A percentile compares a stretch with the other conserved stretches of the same genome.
Evolutionary conservation across 495 filamentous ascomycete species (phyloP).

Genomic region (Astrothelium subdiscretum): DNA sequence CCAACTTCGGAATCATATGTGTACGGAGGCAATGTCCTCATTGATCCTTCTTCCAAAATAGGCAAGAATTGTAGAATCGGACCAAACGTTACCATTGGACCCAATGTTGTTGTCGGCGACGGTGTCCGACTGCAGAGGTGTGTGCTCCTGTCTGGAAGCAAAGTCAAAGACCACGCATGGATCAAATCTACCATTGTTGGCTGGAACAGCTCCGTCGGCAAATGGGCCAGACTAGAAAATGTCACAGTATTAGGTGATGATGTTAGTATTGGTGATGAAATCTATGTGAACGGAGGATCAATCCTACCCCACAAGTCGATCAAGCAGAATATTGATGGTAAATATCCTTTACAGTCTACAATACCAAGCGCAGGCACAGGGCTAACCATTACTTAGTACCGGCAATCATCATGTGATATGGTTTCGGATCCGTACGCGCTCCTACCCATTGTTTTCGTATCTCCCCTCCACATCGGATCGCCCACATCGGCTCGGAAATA

Average conservation of each 20-base stretch:
- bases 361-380: background rate
- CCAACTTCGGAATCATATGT: slow-evolving; percentile 68
- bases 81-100: slow-evolving; percentile 93
- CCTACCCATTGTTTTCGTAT: background rate
- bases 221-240: slow-evolving; percentile 95
- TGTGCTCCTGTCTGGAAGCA: slow-evolving; percentile 77
- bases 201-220: slow-evolving; percentile 94
- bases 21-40: slow-evolving; percentile 90
- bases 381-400: background rate
- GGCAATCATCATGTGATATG: background rate
- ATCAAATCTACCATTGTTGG: slow-evolving; percentile 98
- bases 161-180: slow-evolving; percentile 98
- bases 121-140: slow-evolving; percentile 91
- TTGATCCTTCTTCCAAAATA: slow-evolving; percentile 91
- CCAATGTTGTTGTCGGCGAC: slow-evolving; percentile 88
- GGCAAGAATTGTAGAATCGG: slow-evolving; percentile 98
- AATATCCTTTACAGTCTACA: slow-evolving; percentile 18
- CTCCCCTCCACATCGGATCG: background rate
- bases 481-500: background rate
- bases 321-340: slow-evolving; percentile 93
- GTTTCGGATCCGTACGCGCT: background rate
- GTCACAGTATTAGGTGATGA: slow-evolving; percentile 96
- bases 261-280: slow-evolving; percentile 96
- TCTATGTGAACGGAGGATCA: slow-evolving; percentile 97
- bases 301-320: slow-evolving; percentile 98